Conservation (phyloP, 257 asterid species). For the Rehmannia glutinosa region DNA sequence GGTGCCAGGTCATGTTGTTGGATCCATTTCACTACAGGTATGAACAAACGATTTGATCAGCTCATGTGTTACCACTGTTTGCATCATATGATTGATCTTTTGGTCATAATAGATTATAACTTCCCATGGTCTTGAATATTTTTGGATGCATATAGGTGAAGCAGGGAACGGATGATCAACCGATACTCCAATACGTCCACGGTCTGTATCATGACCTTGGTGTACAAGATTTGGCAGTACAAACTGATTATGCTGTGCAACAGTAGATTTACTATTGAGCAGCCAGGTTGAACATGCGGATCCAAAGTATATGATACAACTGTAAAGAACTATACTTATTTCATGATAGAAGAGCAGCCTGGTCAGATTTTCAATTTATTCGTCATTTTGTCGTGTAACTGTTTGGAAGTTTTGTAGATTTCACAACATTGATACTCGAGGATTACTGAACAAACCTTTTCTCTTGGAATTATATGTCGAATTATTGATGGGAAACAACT, state of each 20-base stretch:
- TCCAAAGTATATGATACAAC: neutral
- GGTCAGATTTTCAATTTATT: neutral
- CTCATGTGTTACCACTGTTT: neutral
- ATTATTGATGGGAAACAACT: no score
- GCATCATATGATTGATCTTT: neutral
- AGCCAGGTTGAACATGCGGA: neutral
- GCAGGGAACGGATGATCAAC: slow-evolving; percentile 62
- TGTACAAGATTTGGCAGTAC: slow-evolving; percentile 76
- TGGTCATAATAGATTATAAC: neutral
- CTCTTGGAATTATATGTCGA: no score
- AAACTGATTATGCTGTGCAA: slow-evolving; percentile 38
- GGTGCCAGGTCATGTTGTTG: slow-evolving; percentile 87
- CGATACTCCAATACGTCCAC: slow-evolving; percentile 65
- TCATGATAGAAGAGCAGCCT: neutral
- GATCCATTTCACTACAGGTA: slow-evolving; percentile 81
- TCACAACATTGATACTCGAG: neutral
- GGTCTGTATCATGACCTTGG: slow-evolving; percentile 83
- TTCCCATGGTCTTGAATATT: neutral
- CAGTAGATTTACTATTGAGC: neutral
- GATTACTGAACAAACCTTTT: no score
- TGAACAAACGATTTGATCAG: neutral
- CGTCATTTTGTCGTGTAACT: neutral
- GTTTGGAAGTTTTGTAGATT: slow-evolving; percentile 4
- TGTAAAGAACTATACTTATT: neutral
- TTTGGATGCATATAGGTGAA: slow-evolving; percentile 49